Conservation (phyloP, 805 yeast genomes). For the Metahyphopichia silvanorum region DNA sequence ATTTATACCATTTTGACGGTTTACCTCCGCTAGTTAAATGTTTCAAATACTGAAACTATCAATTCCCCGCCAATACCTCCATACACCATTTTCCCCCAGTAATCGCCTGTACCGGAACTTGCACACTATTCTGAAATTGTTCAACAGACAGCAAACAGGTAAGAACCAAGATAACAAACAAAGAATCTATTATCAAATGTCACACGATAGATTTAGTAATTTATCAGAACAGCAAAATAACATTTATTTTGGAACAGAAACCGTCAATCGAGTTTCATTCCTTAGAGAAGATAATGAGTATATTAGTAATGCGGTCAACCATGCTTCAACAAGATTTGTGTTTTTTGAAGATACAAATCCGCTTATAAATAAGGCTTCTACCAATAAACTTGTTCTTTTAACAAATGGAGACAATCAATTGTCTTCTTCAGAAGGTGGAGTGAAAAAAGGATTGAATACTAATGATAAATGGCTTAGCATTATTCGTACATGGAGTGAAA, state of each 20-base stretch:
- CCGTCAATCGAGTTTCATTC: conserved; percentile 63
- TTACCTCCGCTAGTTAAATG: too few species aligned
- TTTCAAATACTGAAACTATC: too few species aligned
- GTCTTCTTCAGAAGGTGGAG: conserved; percentile 9
- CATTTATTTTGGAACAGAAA: conserved; percentile 46
- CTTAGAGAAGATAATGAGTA: conserved; percentile 55
- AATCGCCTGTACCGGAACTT: too few species aligned
- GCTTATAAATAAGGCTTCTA: conserved; percentile 25
- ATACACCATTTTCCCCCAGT: too few species aligned
- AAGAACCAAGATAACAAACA: too few species aligned
- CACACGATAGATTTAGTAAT: conserved; percentile 9
- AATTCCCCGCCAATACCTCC: too few species aligned
- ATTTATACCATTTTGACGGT: too few species aligned
- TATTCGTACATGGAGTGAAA: conserved; percentile 23
- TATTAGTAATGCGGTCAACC: conserved; percentile 42
- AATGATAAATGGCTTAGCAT: conserved; percentile 12
- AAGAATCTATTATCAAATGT: conserved; percentile 9
- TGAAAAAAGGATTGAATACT: conserved; percentile 18
- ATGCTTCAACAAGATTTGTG: conserved; percentile 48
- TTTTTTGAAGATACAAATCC: conserved; percentile 34
- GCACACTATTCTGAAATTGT: too few species aligned
- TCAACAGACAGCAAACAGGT: too few species aligned
- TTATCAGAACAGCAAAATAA: conserved; percentile 15
- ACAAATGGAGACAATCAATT: conserved; percentile 36
- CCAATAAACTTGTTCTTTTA: conserved; percentile 28